Percentiles rank a stretch among this genome's conserved stretches.
Conservation (phyloP, 768 basidiomycete species). For the Tricholoma flavovirens region DNA sequence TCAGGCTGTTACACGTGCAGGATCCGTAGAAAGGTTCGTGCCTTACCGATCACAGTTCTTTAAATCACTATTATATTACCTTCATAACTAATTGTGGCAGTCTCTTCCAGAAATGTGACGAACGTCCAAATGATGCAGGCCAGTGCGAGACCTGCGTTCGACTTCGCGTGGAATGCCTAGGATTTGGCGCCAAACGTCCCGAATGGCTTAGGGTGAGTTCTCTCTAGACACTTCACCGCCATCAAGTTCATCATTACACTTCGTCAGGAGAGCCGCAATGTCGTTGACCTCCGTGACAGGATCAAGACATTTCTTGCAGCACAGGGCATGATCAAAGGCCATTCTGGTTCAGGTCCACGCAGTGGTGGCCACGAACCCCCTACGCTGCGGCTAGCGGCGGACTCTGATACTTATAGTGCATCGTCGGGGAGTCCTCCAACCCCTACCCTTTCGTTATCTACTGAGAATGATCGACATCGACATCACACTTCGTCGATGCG, state of each 20-base stretch:
- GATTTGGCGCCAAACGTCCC: slow-evolving; percentile 80
- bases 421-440: slow-evolving; percentile 31
- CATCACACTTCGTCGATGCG: slow-evolving; percentile 20
- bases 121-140: slow-evolving; percentile 54
- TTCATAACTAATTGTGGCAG: slow-evolving; percentile 13
- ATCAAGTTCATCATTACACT: neutral
- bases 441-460: slow-evolving; percentile 20
- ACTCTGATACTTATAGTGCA: slow-evolving; percentile 25
- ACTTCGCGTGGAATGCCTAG: slow-evolving; percentile 77
- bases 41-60: slow-evolving; percentile 15
- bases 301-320: slow-evolving; percentile 75
- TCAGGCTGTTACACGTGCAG: slow-evolving; percentile 87
- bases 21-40: slow-evolving; percentile 70
- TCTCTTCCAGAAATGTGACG: slow-evolving; percentile 72
- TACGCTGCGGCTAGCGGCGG: slow-evolving; percentile 46
- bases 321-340: slow-evolving; percentile 88
- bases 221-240: neutral
- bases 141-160: slow-evolving; percentile 73
- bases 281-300: slow-evolving; percentile 64
- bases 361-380: slow-evolving; percentile 50
- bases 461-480: slow-evolving; percentile 15
- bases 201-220: slow-evolving; percentile 75
- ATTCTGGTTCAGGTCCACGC: slow-evolving; percentile 65
- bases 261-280: slow-evolving; percentile 61
- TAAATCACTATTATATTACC: slow-evolving; percentile 4